Evolutionary conservation across 164 flowering plant species (phyloP), one percentile per base, ranked within the genome.

Genomic region (Aristolochia californica): DNA sequence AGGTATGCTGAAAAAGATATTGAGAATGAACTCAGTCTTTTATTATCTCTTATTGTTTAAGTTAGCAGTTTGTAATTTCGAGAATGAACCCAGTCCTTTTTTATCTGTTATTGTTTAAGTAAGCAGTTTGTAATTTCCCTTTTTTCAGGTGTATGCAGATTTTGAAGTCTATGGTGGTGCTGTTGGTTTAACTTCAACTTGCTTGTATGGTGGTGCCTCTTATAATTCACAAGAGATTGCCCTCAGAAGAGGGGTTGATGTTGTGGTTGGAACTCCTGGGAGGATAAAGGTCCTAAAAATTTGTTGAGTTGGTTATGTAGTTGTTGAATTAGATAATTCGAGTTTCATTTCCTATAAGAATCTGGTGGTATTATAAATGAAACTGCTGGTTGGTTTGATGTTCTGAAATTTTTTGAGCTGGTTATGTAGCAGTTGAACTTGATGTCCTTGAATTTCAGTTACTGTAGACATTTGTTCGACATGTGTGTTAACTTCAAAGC

Each of bases 231-330:
- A 94, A 62, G 81, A 84, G 59, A 26, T 45, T n/a, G 67, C 79
- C 57, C 68, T 90, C 53, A 84, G 66, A 75, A 83, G 87, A 66
- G 99, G 99, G 43, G 89, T 83, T 65, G 97, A 94, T 68, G 72
- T 94, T 45, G 87, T 90, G 51, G 72, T 94, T 67, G 96, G 97
- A 49, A 90, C 97, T 30, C 96, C 96, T 55, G 97, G 97, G 0
- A 88, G 97, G 20, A 60, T 93, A n/a, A 90, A 94, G 88, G 97
- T 87, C 10, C 40, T 43, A 4, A 1, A 47, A 4, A 8, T 62
- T 50, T 60, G 5, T 26, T 64, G 12, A 27, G 8, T 58, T 9
- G 20, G 5, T 28, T 47, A n/a, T 45, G 23, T 34, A 21, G 14
- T 20, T 7, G 10, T 40, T 56, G 23, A 34, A 28, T 17, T 23